phyloP scores from a whole-genome alignment of 257 asterid species.

The Verbena officinalis region DNA sequence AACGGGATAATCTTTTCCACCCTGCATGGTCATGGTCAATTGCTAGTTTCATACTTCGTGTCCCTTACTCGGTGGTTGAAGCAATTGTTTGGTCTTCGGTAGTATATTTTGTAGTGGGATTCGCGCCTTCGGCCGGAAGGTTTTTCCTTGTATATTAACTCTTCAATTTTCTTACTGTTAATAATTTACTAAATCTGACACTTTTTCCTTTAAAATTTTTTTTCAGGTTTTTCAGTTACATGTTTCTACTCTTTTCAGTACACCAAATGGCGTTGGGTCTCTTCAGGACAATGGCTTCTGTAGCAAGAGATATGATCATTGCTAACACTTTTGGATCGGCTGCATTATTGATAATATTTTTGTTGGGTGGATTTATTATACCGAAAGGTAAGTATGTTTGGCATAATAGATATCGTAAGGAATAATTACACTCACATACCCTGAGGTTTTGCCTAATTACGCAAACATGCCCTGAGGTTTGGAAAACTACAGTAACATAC shows the following conservation, averaged over 20 bases:
- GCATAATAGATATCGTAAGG: constrained; percentile 10
- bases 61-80: constrained; percentile 85
- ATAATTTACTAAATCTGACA: constrained; percentile 15
- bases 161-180: neutral
- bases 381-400: constrained; percentile 60
- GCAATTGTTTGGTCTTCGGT: constrained; percentile 77
- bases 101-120: constrained; percentile 77
- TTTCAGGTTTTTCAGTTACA: constrained; percentile 73
- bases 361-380: constrained; percentile 83
- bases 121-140: constrained; percentile 80
- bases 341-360: constrained; percentile 63
- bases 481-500: too few species aligned
- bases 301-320: constrained; percentile 80
- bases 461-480: too few species aligned
- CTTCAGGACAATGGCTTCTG: constrained; percentile 80
- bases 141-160: constrained; percentile 34
- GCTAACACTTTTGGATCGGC: constrained; percentile 90
- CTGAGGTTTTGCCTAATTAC: too few species aligned
- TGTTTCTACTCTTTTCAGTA: constrained; percentile 63
- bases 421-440: too few species aligned
- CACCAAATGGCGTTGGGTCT: constrained; percentile 97
- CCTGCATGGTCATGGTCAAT: constrained; percentile 94
- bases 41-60: constrained; percentile 70
- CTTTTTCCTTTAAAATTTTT: constrained; percentile 29
- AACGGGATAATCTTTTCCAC: constrained; percentile 84